These are phyloP conservation scores for Hibiscus mutabilis DNA, from an alignment of 345 rosid genomes.

Conservation along the genomic window DNA sequence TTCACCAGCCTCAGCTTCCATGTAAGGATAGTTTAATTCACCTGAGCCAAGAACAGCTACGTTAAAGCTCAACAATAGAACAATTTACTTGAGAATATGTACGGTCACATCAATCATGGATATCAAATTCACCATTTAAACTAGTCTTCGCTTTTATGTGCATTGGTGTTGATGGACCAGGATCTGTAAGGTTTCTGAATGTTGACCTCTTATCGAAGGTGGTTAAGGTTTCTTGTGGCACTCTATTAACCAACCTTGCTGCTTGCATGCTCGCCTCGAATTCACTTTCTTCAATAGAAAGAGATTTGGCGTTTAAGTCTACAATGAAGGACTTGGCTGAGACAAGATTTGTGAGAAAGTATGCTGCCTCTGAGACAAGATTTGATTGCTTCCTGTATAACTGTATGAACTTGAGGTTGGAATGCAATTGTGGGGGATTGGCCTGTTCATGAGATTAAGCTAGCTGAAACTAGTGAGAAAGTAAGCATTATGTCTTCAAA, in stretches of 20 bases:
- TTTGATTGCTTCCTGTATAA: slow-evolving; percentile 43
- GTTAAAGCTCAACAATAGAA: background rate
- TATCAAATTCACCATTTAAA: slow-evolving; percentile 18
- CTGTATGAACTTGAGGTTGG: slow-evolving; percentile 50
- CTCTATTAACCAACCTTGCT: slow-evolving; percentile 32
- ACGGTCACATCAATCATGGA: background rate
- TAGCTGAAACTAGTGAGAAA: slow-evolving; percentile 2
- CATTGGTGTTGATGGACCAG: slow-evolving; percentile 18
- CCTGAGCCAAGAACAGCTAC: slow-evolving; percentile 13
- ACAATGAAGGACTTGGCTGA: slow-evolving; percentile 45
- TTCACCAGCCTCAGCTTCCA: slow-evolving; percentile 45
- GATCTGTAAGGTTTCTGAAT: slow-evolving; percentile 10
- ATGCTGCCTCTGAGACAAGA: slow-evolving; percentile 51
- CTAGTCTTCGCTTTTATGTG: slow-evolving; percentile 12
- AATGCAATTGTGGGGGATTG: slow-evolving; percentile 57
- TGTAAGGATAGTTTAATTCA: slow-evolving; percentile 34
- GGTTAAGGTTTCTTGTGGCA: slow-evolving; percentile 9
- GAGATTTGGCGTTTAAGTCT: slow-evolving; percentile 49
- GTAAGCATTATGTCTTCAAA: background rate
- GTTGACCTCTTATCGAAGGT: slow-evolving; percentile 16
- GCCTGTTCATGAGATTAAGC: slow-evolving; percentile 35
- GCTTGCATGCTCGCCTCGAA: slow-evolving; percentile 55
- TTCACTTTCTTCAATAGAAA: slow-evolving; percentile 47
- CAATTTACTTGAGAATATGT: background rate
- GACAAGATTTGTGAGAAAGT: slow-evolving; percentile 45